phyloP scores from a whole-genome alignment of 2,329 filamentous ascomycete species.

The Diaporthe amygdali region DNA sequence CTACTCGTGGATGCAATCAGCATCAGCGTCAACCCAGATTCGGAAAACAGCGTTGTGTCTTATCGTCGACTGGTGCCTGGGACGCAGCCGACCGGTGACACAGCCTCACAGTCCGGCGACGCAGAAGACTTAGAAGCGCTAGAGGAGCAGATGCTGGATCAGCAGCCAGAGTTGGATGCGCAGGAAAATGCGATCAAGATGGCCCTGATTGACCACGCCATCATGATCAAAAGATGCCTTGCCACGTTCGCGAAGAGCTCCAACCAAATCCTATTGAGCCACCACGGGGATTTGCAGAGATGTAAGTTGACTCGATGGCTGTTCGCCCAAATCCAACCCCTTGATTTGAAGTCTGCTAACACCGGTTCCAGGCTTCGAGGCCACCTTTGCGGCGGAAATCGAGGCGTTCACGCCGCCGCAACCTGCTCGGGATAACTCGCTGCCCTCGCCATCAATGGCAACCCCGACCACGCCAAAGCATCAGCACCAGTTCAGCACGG shows the following conservation, averaged over 20 bases:
- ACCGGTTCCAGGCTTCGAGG: constrained; percentile 60
- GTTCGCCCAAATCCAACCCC: neutral
- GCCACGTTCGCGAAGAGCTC: constrained; percentile 69
- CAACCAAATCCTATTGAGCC: constrained; percentile 61
- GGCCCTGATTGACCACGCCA: constrained; percentile 85
- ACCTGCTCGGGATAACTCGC: constrained; percentile 47
- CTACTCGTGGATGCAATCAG: constrained; percentile 77
- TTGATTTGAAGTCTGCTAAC: constrained; percentile 22
- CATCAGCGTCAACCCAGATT: constrained; percentile 75
- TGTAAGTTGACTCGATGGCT: constrained; percentile 54
- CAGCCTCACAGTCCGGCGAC: constrained; percentile 46
- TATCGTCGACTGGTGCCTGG: constrained; percentile 78
- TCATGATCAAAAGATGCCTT: constrained; percentile 85
- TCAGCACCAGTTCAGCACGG: constrained; percentile 38
- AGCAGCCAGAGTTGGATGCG: constrained; percentile 55
- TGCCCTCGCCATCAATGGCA: constrained; percentile 52
- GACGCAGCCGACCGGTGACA: constrained; percentile 37
- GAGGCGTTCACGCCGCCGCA: constrained; percentile 63
- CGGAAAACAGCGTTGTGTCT: constrained; percentile 77
- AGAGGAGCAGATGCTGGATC: constrained; percentile 49
- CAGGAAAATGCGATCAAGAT: constrained; percentile 83
- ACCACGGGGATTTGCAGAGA: constrained; percentile 64
- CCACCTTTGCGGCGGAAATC: constrained; percentile 69
- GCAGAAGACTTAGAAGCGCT: constrained; percentile 46
- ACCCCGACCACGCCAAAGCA: constrained; percentile 35